A percentile compares a stretch with the other conserved stretches of the same genome.
These are phyloP conservation scores for Entoloma clypeatum DNA, from an alignment of 1,284 basidiomycete species.

Conservation along the genomic window DNA sequence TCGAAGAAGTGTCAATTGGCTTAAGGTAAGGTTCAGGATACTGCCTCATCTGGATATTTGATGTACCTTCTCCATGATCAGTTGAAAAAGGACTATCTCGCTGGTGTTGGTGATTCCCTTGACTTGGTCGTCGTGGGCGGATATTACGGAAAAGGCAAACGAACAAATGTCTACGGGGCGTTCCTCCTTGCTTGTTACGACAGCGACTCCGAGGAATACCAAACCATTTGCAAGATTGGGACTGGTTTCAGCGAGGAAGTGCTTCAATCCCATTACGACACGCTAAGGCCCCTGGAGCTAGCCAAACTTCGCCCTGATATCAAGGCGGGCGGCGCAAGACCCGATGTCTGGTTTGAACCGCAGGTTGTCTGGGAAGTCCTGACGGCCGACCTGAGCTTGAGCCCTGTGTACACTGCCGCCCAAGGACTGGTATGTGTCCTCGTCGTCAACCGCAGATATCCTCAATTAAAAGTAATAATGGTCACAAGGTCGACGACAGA, in stretches of 20 bases:
- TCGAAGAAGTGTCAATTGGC: constrained; percentile 93
- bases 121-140: constrained; percentile 97
- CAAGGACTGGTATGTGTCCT: constrained; percentile 76
- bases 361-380: constrained; percentile 98
- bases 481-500: constrained; percentile 69
- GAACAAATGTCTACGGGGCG: constrained; percentile 94
- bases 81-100: constrained; percentile 97
- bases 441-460: constrained; percentile 6
- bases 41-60: not conserved
- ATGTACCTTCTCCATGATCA: constrained; percentile 30
- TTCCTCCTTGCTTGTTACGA: constrained; percentile 96
- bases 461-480: not conserved
- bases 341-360: constrained; percentile 94
- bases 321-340: constrained; percentile 87
- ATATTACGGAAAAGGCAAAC: constrained; percentile 97
- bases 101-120: constrained; percentile 96
- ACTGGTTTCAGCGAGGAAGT: constrained; percentile 94
- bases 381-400: constrained; percentile 94
- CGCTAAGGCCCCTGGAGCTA: constrained; percentile 76
- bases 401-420: constrained; percentile 97
- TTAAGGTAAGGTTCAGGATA: constrained; percentile 65
- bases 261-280: constrained; percentile 80
- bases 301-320: constrained; percentile 70
- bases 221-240: constrained; percentile 98
- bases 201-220: constrained; percentile 84